A percentile compares a stretch with the other conserved stretches of the same genome.
Conservation (phyloP, 2,329 filamentous ascomycete species). For the Clarireedia paspali region DNA sequence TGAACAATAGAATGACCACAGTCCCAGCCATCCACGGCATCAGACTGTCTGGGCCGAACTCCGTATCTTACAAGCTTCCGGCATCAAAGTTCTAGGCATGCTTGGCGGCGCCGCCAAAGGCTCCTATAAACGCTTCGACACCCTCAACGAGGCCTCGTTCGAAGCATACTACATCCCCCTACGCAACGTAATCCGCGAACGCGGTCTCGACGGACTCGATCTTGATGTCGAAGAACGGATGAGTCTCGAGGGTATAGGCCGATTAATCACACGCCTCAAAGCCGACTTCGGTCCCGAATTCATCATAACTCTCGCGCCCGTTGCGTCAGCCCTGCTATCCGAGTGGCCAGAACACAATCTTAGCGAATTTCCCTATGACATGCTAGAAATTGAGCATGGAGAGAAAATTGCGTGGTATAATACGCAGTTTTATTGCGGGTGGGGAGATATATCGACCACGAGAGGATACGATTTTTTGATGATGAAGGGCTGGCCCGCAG, state of each 20-base stretch:
- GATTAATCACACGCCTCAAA: slow-evolving; percentile 60
- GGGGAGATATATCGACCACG: slow-evolving; percentile 35
- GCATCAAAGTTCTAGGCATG: slow-evolving; percentile 79
- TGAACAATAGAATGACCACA: slow-evolving; percentile 63
- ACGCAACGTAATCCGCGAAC: slow-evolving; percentile 52
- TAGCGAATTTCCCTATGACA: slow-evolving; percentile 74
- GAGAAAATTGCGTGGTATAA: slow-evolving; percentile 77
- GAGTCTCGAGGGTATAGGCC: slow-evolving; percentile 56
- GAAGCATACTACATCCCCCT: slow-evolving; percentile 68
- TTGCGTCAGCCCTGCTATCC: slow-evolving; percentile 63
- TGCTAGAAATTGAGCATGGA: slow-evolving; percentile 61
- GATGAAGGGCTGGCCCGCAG: slow-evolving; percentile 60
- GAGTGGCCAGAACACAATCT: slow-evolving; percentile 54
- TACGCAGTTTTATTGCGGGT: slow-evolving; percentile 88
- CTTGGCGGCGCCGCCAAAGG: slow-evolving; percentile 78
- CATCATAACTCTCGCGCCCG: slow-evolving; percentile 74
- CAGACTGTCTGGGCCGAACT: slow-evolving; percentile 73
- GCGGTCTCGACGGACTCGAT: slow-evolving; percentile 62
- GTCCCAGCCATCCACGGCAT: slow-evolving; percentile 59
- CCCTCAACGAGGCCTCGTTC: slow-evolving; percentile 50
- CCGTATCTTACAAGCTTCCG: slow-evolving; percentile 59
- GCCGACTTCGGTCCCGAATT: slow-evolving; percentile 63
- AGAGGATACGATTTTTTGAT: slow-evolving; percentile 45
- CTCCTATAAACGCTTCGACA: slow-evolving; percentile 52
- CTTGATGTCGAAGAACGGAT: slow-evolving; percentile 75